Evolutionary conservation across 2,329 filamentous ascomycete genomes (phyloP), one percentile per base, ranked within the genome.

Genomic region (Colletotrichum sp.): DNA sequence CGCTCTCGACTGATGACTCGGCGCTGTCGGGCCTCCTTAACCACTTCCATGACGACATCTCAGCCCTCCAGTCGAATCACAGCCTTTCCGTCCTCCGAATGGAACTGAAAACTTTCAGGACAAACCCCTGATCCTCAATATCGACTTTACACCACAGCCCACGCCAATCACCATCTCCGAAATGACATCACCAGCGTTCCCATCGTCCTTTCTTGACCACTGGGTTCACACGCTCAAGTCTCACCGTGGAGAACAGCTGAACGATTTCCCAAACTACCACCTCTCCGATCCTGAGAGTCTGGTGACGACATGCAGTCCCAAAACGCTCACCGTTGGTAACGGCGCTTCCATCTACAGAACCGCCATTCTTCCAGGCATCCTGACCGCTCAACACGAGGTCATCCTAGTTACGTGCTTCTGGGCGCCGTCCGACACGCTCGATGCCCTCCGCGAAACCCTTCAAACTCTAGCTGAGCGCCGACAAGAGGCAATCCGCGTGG

Each of bases 361-460:
- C 52, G 84, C 86, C 5, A 86, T 95, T 8, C 84, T 93, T 1
- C 91, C 93, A 3, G 90, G 92, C 10, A 89, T 96, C 5, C 84
- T 90, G 6, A 81, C 85, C 1, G 92, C 94, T 4, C 86, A 89
- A 43, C 84, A 88, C 64, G 94, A 95, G 79, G 86, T 96, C 32
- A 91, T 96, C 74, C 88, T 97, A 57, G 93, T 96, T 8, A 96
- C 95, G 10, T 96, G 95, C 83, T 97, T 96, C 84, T 96, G 95
- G 94, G 92, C 95, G 0, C 86, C 87, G 0, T 96, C 94, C 0
- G 83, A 88, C 2, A 93, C 92, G 0, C 86, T 93, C 21, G 85
- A 89, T 6, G 88, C 88, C 1, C 85, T 97, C 14, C 87, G 86
- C 52, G 85, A 90, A 6, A 86, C 92, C 1, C 87, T 97, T 1